A percentile compares a stretch with the other conserved stretches of the same genome.
phyloP scores from a whole-genome alignment of 495 filamentous ascomycete species.

The Hypoxylon trugodes region DNA sequence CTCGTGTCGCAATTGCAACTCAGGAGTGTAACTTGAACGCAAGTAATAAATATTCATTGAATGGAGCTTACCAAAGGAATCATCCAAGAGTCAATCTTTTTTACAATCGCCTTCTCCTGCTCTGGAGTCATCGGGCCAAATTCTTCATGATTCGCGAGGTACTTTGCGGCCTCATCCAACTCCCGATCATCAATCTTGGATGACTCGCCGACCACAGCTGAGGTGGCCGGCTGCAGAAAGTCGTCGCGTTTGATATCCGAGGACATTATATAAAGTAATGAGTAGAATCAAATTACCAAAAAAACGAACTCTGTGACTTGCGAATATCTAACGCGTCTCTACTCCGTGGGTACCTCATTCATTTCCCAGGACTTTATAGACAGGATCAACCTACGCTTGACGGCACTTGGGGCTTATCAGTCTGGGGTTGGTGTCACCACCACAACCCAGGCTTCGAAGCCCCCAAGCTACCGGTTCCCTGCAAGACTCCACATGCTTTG shows the following conservation, averaged over 20 bases:
- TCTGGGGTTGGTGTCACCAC: conserved; percentile 13
- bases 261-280: conserved; percentile 17
- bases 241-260: conserved; percentile 23
- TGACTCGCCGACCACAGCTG: conserved; percentile 12
- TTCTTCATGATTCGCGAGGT: conserved; percentile 33
- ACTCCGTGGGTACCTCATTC: conserved; percentile 2
- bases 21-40: background rate
- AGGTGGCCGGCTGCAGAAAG: conserved; percentile 16
- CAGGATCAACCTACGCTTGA: conserved; percentile 5
- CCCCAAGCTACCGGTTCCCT: background rate
- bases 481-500: conserved; percentile 23
- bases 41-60: background rate
- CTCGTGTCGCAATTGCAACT: background rate
- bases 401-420: conserved; percentile 27
- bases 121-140: conserved; percentile 36
- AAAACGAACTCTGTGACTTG: background rate
- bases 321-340: conserved; percentile 13
- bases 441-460: background rate
- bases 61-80: conserved; percentile 52
- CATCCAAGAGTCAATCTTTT: conserved; percentile 57
- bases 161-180: conserved; percentile 33
- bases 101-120: conserved; percentile 51
- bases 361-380: conserved; percentile 27
- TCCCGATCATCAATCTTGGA: conserved; percentile 23
- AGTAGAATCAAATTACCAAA: background rate